phyloP scores from a whole-genome alignment of 2,329 filamentous ascomycete species.

The Talaromyces rugulosus region DNA sequence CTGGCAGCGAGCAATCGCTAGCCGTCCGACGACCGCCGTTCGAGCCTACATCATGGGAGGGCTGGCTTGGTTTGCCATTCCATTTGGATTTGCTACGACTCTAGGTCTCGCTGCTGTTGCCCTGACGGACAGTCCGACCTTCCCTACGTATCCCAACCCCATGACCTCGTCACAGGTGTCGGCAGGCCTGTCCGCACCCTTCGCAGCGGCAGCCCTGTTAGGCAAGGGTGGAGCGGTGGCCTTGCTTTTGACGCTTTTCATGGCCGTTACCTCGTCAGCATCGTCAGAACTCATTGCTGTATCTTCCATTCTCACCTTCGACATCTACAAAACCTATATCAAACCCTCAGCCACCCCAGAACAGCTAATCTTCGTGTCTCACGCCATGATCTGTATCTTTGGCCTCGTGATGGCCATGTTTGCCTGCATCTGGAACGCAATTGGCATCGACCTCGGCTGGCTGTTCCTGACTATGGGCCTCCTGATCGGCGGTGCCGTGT shows the following conservation, averaged over 20 bases:
- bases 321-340: slow-evolving; percentile 18
- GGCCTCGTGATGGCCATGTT: slow-evolving; percentile 5
- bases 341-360: slow-evolving; percentile 15
- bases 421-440: slow-evolving; percentile 10
- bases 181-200: slow-evolving; percentile 21
- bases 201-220: slow-evolving; percentile 20
- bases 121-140: slow-evolving; percentile 39
- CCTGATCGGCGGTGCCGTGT: slow-evolving; percentile 27
- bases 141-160: slow-evolving; percentile 34
- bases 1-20: slow-evolving; percentile 45
- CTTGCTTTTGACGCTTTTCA: slow-evolving; percentile 23
- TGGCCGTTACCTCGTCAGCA: slow-evolving; percentile 19
- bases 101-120: slow-evolving; percentile 44
- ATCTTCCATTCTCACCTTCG: slow-evolving; percentile 18
- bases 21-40: slow-evolving; percentile 33
- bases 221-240: slow-evolving; percentile 22
- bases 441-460: too few relatives aligned
- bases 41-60: slow-evolving; percentile 38
- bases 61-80: slow-evolving; percentile 47
- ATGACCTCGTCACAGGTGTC: slow-evolving; percentile 19
- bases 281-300: slow-evolving; percentile 19
- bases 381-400: slow-evolving; percentile 17
- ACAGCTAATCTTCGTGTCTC: slow-evolving; percentile 17
- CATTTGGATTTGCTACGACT: slow-evolving; percentile 45
- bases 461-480: too few relatives aligned